Evolutionary conservation across 129 eudicot species (phyloP).

Genomic region (Centrapalus pauciflorus): DNA sequence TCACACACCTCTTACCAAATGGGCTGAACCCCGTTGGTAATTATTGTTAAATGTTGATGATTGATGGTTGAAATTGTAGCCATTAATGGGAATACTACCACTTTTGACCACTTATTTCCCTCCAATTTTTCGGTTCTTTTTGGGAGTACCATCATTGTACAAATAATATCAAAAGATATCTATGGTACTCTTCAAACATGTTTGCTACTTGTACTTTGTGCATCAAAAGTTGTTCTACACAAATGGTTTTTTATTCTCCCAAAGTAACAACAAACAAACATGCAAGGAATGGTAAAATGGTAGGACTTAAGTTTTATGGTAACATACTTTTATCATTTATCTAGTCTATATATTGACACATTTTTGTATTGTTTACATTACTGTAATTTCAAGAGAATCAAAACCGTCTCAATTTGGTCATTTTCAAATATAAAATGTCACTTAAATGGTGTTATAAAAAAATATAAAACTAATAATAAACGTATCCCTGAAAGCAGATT

Average conservation of each 20-base stretch:
- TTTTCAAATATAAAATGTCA: too few species aligned
- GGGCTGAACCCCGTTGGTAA: not conserved
- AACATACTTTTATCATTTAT: too few species aligned
- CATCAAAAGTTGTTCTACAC: conserved; percentile 9
- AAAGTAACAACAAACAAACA: not conserved
- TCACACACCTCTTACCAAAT: too few species aligned
- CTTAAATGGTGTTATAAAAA: too few species aligned
- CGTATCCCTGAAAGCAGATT: too few species aligned
- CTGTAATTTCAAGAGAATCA: too few species aligned
- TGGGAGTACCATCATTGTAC: conserved; percentile 19
- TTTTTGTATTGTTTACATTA: too few species aligned
- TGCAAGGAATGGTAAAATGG: not conserved
- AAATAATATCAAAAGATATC: conserved; percentile 12
- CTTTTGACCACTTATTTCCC: conserved; percentile 23
- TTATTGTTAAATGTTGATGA: conserved; percentile 29
- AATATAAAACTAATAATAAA: too few species aligned
- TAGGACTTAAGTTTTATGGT: too few species aligned
- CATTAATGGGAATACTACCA: conserved; percentile 18
- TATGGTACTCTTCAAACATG: conserved; percentile 9
- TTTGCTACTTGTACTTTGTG: not conserved
- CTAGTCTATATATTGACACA: too few species aligned
- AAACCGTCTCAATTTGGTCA: too few species aligned
- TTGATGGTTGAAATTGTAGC: conserved; percentile 22
- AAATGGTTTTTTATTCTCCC: not conserved
- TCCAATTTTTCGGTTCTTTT: conserved; percentile 9